Evolutionary conservation across 1,284 basidiomycete species (phyloP), one percentile per base, ranked within the genome.

Genomic region (Clitocybe nebularis): DNA sequence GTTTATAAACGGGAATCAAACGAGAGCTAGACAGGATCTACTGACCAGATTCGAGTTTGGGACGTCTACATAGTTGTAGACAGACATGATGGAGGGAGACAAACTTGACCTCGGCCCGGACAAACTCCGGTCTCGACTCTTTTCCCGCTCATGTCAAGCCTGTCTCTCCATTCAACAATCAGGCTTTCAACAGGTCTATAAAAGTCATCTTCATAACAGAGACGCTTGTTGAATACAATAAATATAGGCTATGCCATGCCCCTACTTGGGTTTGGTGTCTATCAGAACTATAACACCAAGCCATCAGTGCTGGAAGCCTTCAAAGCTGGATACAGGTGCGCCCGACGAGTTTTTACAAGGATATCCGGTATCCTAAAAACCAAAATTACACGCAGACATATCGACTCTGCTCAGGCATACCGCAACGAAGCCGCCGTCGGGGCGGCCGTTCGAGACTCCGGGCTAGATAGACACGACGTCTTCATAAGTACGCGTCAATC

Each of bases 191-290:
- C 68, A 55, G 69, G 69, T 69, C 34, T 20, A 45, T 33, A 14
- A 41, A 48, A 41, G 21, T 33, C 47, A 3, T 24, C 43, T 25
- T 32, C n/a, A n/a, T n/a, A n/a, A n/a, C 11, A 13, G 24, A 20
- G 11, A 6, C 23, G 34, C 34, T 11, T 9, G 38, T 52, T 17
- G 50, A 25, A 22, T 17, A 3, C 8, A 22, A 6, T 3, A 20
- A 2, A 23, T 19, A 26, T 46, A 77, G 82, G 79, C 3, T 65
- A 75, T 57, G 41, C 57, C 21, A 81, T 93, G 64, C 89, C 89
- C 30, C 62, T 77, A n/a, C 71, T 93, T 0, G 90, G 90, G 1
- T 81, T 91, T 42, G 90, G 90, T 10, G 85, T 92, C 8, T 93
- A 84, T 56, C 76, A 84, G 55, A 84, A 85, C 65, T 70, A 78